Base-by-base conservation (phyloP, 768 basidiomycete genomes). In the Stropharia rugosoannulata region DNA sequence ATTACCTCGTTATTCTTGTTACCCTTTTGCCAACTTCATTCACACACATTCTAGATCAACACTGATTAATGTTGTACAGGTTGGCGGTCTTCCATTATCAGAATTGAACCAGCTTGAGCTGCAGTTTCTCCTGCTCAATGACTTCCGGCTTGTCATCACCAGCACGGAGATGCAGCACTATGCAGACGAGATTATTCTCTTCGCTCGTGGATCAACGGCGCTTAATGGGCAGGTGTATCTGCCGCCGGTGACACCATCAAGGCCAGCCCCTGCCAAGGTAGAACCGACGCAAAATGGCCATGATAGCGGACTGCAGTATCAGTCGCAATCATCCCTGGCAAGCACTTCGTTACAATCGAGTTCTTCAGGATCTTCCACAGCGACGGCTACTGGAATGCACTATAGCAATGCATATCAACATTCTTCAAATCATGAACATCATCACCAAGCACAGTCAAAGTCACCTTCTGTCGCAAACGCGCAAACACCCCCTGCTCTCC, bases 81-180 rank as follows among this genome's bases (percentile, higher is more conserved):
- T 99, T 58, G 97, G 97, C 41, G 97, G 97, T 22, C 82, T 99
- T 0, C 97, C 97, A 0, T 84, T 92, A 55, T 78, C 87, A 36
- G 93, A 96, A 68, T 84, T 99, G 48, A 98, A 99, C 70, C 93
- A 95, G 65, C 86, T 99, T 49, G 97, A 99, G 66, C 86, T 99
- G 1, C 97, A 98, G 62, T 99, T 99, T 68, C 80, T 98, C 5
- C 87, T 98, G 5, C 81, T 98, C 7, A 99, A 98, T 71, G 93
- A 98, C 74, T 99, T 99, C 66, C 78, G 85, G 13, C 81, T 99
- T 50, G 89, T 90, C 63, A 92, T 99, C 64, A 85, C 89, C 1
- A 78, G 82, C 8, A 85, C 89, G 15, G 96, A 98, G 72, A 94
- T 98, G 90, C 93, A 97, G 70, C 82, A 85, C 51, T 99, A 98